phyloP scores from a whole-genome alignment of 73 alveolate species.

The Breviolum minutum region DNA sequence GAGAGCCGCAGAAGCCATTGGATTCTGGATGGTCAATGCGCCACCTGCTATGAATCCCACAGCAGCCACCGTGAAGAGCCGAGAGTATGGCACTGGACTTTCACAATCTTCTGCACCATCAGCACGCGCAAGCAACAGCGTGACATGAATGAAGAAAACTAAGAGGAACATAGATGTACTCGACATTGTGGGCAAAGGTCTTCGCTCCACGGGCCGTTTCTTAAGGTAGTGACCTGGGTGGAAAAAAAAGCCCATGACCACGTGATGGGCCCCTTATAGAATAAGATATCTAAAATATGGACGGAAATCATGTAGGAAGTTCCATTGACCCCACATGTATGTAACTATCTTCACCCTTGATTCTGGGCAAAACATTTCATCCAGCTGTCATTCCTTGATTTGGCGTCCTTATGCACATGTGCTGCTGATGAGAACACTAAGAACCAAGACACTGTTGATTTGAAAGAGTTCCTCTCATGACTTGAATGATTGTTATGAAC shows the following conservation, averaged over 20 bases:
- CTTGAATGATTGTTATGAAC: too few relatives aligned
- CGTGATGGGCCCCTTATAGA: too few relatives aligned
- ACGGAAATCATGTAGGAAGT: too few relatives aligned
- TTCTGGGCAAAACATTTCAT: too few relatives aligned
- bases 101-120: neutral
- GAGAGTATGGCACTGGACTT: neutral
- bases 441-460: too few relatives aligned
- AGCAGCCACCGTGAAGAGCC: slow-evolving; percentile 23
- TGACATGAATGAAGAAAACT: neutral
- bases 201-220: slow-evolving; percentile 32
- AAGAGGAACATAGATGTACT: neutral
- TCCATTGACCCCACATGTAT: too few relatives aligned
- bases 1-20: neutral
- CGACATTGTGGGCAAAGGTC: neutral
- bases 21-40: neutral
- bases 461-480: too few relatives aligned
- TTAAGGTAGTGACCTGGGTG: neutral
- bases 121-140: neutral
- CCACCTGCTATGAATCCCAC: slow-evolving; percentile 30
- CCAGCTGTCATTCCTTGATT: too few relatives aligned
- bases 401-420: too few relatives aligned
- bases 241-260: neutral
- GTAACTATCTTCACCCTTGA: too few relatives aligned
- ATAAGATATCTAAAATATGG: too few relatives aligned
- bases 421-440: too few relatives aligned